Evolutionary conservation across 225 moss, liverwort and hornwort genomes (phyloP), one percentile per base, ranked within the genome.

Genomic region (Antitrichia curtipendula): DNA sequence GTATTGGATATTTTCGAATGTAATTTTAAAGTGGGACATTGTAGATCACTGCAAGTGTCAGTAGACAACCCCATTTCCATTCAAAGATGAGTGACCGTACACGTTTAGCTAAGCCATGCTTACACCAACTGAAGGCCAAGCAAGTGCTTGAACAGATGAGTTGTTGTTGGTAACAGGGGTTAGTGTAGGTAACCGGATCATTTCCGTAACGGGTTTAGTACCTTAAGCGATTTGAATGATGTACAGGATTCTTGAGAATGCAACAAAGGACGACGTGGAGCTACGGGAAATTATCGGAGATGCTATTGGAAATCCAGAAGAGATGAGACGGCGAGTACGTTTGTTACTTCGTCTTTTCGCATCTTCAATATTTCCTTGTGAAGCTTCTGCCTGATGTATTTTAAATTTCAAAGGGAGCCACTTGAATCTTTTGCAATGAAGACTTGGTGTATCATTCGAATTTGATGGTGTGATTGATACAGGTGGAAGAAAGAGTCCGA

Each of bases 401-500:
- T 58, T n/a, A n/a, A 43, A 34, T 87, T 75, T 81, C 61, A 53
- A 84, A 43, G 65, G 52, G 61, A 85, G 32, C 16, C 52, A 58
- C 49, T 70, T 56, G 86, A 63, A 18, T 63, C 65, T 21, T 59
- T 53, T 70, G 22, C 57, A 41, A 60, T 84, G 49, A 25, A 52
- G 66, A 71, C 72, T 74, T 78, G 53, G 34, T 47, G 49, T 45
- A 36, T 64, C 10, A 54, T 62, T 79, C 31, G 82, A 79, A 31
- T 58, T 74, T 75, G 80, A 59, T 61, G 60, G n/a, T 49, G 49
- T 79, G 86, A 76, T 83, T 82, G 70, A 88, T 81, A 15, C 81
- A 98, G 98, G 99, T 99, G 63, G 99, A 99, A 90, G 96, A 96
- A 76, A 95, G 99, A 92, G 97, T 97, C 28, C 94, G 96, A 87